Evolutionary conservation across 1,284 basidiomycete genomes (phyloP).

Genomic region (Rhodofomes roseus): DNA sequence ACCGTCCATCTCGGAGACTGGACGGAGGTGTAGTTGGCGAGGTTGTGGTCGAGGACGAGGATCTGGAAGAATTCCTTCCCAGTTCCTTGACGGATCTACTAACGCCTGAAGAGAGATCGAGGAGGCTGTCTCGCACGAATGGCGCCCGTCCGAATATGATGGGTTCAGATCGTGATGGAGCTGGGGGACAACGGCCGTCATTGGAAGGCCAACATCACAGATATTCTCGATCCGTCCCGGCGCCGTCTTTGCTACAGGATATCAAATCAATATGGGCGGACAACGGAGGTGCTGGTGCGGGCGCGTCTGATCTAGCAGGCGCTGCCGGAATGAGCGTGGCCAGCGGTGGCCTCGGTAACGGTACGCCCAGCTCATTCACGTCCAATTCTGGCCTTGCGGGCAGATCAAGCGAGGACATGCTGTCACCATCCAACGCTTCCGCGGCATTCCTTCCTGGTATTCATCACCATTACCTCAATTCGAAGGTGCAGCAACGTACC

Average conservation of each 20-base stretch:
- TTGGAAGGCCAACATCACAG: slow-evolving; percentile 51
- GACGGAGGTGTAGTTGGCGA: slow-evolving; percentile 25
- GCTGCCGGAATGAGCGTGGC: slow-evolving; percentile 14
- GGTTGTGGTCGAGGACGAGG: slow-evolving; percentile 64
- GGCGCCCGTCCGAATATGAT: slow-evolving; percentile 31
- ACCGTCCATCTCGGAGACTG: slow-evolving; percentile 6
- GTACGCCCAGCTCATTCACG: slow-evolving; percentile 45
- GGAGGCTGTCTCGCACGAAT: slow-evolving; percentile 72
- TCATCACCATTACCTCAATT: slow-evolving; percentile 55
- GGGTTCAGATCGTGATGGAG: slow-evolving; percentile 17
- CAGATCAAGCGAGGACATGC: slow-evolving; percentile 34
- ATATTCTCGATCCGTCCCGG: slow-evolving; percentile 76
- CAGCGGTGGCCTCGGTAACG: slow-evolving; percentile 35
- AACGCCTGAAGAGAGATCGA: slow-evolving; percentile 77
- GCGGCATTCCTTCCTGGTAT: slow-evolving; percentile 73
- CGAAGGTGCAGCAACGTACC: slow-evolving; percentile 35
- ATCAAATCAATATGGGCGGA: slow-evolving; percentile 73
- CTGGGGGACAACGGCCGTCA: slow-evolving; percentile 20
- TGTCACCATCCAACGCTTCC: slow-evolving; percentile 59
- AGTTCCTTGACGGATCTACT: slow-evolving; percentile 84
- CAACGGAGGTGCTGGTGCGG: slow-evolving; percentile 23
- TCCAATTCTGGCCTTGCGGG: slow-evolving; percentile 38
- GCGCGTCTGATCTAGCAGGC: slow-evolving; percentile 27
- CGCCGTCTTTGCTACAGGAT: slow-evolving; percentile 67
- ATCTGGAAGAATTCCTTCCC: slow-evolving; percentile 85